Evolutionary conservation across 2,329 filamentous ascomycete genomes (phyloP), one percentile per base, ranked within the genome.

Genomic region (Trichoderma endophyticum): DNA sequence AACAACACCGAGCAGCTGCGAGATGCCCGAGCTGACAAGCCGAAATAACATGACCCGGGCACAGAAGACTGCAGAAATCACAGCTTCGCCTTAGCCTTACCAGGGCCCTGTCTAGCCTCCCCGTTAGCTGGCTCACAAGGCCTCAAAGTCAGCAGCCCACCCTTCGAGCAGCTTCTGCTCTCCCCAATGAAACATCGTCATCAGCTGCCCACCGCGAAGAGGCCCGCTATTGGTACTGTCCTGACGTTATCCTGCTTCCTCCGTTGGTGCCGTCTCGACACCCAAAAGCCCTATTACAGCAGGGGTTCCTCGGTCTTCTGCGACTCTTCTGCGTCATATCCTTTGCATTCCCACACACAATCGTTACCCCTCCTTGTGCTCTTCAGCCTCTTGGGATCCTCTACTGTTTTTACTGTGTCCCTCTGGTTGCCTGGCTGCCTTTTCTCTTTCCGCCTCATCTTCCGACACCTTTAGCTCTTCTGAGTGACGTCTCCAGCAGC

Each of bases 171-270:
- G 54, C 65, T 48, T 68, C 51, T 26, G 24, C 15, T 59, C 56
- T 61, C 54, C 34, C 68, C 59, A 63, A 51, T 68, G 63, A 63
- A 48, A 70, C 59, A 70, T 59, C 66, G 48, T 64, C 71, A 70
- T 72, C 71, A 72, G 66, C 71, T 70, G 66, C 56, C 51, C 71
- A 60, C 71, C 30, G 51, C 71, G 43, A 51, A n/a, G 3, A 67
- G 64, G 64, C 64, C 64, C 64, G 64, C 59, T 70, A 70, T 70
- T 70, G 43, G 66, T 72, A 70, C 71, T 65, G 71, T 72, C 61
- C 66, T 64, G 71, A 70, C 66, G 70, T 72, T 72, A 72, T 72
- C 54, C 59, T 63, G 48, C 66, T 70, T 14, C 43, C 57, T 64
- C 48, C 67, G 39, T 64, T 32, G 43, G 51, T 64, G 48, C 64